phyloP scores from a whole-genome alignment of 1,284 basidiomycete genomes.

The Omphalotus olearius region DNA sequence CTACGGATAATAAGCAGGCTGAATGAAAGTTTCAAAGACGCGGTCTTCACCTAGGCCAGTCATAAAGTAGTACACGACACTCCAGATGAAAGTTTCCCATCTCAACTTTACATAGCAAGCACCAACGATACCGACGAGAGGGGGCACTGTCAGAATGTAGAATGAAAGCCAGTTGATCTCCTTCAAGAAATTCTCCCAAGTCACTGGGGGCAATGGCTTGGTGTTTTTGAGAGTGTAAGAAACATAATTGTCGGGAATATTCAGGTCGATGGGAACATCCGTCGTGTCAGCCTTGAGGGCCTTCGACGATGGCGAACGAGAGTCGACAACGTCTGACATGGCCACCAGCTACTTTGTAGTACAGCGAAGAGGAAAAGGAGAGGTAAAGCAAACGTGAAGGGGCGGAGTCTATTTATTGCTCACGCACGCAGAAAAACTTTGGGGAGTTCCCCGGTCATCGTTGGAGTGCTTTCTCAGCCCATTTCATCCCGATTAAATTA shows the following conservation, averaged over 20 bases:
- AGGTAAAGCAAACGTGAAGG: too few relatives aligned
- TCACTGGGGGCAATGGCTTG: conserved; percentile 76
- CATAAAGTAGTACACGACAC: conserved; percentile 79
- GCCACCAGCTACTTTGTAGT: too few relatives aligned
- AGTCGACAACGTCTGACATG: too few relatives aligned
- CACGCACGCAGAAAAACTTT: too few relatives aligned
- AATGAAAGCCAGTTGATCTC: conserved; percentile 76
- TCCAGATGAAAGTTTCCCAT: conserved; percentile 68
- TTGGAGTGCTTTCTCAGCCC: too few relatives aligned
- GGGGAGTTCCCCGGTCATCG: too few relatives aligned
- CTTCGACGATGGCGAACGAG: too few relatives aligned
- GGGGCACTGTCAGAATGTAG: conserved; percentile 66
- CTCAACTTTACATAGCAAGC: conserved; percentile 55
- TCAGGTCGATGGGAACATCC: conserved; percentile 50
- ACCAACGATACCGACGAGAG: conserved; percentile 69
- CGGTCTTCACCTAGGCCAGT: conserved; percentile 69
- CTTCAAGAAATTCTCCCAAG: conserved; percentile 58
- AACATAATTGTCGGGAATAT: conserved; percentile 90
- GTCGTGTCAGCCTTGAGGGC: too few relatives aligned
- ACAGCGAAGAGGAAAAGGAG: too few relatives aligned
- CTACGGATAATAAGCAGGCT: conserved; percentile 19
- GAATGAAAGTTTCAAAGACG: not conserved
- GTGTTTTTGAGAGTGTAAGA: conserved; percentile 75
- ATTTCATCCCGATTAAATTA: too few relatives aligned
- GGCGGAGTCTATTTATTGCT: too few relatives aligned